phyloP scores from a whole-genome alignment of 805 yeast genomes.

The Clavispora asparagi region DNA sequence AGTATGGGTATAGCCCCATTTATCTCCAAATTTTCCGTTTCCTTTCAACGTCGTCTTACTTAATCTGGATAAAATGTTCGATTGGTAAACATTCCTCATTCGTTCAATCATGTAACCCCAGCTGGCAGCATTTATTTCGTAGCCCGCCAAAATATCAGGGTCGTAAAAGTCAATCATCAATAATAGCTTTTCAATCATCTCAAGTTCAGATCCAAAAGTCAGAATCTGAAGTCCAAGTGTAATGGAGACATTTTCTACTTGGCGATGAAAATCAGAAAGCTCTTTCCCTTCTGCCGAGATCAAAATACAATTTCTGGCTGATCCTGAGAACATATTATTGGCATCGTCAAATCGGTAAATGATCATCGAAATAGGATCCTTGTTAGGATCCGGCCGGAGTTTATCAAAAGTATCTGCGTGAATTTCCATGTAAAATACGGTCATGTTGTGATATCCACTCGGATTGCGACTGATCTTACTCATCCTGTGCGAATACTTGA shows the following conservation, averaged over 20 bases:
- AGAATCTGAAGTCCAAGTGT: slow-evolving; percentile 1
- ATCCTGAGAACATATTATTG: slow-evolving; percentile 14
- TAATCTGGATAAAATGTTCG: slow-evolving; percentile 53
- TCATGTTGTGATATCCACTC: slow-evolving; percentile 42
- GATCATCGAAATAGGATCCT: slow-evolving; percentile 54
- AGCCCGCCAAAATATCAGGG: slow-evolving; percentile 87
- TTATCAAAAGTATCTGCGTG: slow-evolving; percentile 53
- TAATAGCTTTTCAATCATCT: slow-evolving; percentile 52
- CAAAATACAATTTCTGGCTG: background rate
- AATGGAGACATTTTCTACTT: slow-evolving; percentile 2
- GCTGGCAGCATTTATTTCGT: slow-evolving; percentile 70
- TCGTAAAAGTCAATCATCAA: slow-evolving; percentile 58
- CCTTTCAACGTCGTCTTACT: slow-evolving; percentile 52
- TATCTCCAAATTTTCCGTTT: slow-evolving; percentile 53
- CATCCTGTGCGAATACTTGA: slow-evolving; percentile 34
- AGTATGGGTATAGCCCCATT: slow-evolving; percentile 81
- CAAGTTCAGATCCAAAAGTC: slow-evolving; percentile 41
- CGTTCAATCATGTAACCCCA: slow-evolving; percentile 91
- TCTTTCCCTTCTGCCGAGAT: slow-evolving; percentile 2
- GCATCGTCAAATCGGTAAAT: slow-evolving; percentile 57
- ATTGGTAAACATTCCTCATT: slow-evolving; percentile 36
- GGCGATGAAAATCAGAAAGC: background rate
- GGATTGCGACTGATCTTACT: slow-evolving; percentile 30
- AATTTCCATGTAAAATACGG: slow-evolving; percentile 62
- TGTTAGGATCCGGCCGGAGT: slow-evolving; percentile 56